Base-by-base conservation (phyloP, 768 basidiomycete genomes). In the Rhizopogon roseolus region DNA sequence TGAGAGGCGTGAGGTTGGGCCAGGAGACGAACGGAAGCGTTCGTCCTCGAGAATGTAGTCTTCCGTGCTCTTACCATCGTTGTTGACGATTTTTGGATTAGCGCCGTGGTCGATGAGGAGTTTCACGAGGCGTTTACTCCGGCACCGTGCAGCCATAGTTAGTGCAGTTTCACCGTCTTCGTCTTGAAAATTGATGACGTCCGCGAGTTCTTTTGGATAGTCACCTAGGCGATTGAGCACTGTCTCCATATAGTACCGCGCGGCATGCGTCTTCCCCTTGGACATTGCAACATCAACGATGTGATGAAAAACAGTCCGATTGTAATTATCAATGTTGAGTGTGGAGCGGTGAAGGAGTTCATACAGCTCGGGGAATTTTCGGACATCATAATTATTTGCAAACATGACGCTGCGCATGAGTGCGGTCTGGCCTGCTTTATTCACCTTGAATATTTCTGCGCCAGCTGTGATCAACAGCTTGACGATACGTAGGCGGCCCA, bases 361-460 rank as follows among this genome's bases (percentile, higher is more conserved):
- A 71, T 97, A 98, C 16, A 99, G 76, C 68, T 98, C 96, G 2
- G 94, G 93, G 63, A 99, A 99, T 70, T 99, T 99, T 60, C 97
- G 90, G 44, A 98, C 90, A 69, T 99, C 97, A 67, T 99, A 99
- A 68, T 98, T 99, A 71, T 99, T 99, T 48, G 93, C 92, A 69
- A 98, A 99, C 96, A 98, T 98, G 62, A 99, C 97, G 63, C 88
- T 88, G 14, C 97, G 91, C 97, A 99, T 99, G 41, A 99, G 74
- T 1, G 96, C 89, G 13, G 97, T 98, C 70, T 98, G 97, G 3
- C 97, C 97, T 10, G 93, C 84, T 64, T 89, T 91, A 74, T 98
- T 99, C 59, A 95, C 93, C 60, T 90, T 87, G 78, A 96, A 99
- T 59, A 97, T 93, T 66, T 98, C 94, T 13, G 96, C 96, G 17